Conservation (phyloP, 106 monocot genomes). For the Dactylorhiza incarnata region DNA sequence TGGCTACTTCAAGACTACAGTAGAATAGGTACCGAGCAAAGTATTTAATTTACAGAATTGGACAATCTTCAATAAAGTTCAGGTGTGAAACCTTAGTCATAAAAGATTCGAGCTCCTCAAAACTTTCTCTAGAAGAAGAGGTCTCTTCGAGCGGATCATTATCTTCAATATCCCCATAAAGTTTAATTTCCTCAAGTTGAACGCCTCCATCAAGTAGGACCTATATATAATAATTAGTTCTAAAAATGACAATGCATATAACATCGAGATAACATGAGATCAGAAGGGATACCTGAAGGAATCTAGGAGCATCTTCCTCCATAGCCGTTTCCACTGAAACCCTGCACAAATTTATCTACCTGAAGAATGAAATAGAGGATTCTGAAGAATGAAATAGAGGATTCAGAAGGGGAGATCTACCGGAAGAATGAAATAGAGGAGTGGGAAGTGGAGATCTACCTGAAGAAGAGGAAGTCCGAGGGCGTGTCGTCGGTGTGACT, state of each 20-base stretch:
- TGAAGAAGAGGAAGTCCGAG: too few species aligned
- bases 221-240: constrained; percentile 21
- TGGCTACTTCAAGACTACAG: too few species aligned
- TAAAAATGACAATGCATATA: neutral
- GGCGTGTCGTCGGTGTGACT: too few species aligned
- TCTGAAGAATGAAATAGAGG: too few species aligned
- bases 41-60: neutral
- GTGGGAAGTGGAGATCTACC: too few species aligned
- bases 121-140: constrained; percentile 35
- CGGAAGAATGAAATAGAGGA: too few species aligned
- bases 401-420: too few species aligned
- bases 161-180: constrained; percentile 61
- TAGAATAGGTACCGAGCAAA: neutral
- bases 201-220: constrained; percentile 79
- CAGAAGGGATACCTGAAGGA: constrained; percentile 49
- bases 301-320: constrained; percentile 97
- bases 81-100: constrained; percentile 50
- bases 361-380: too few species aligned
- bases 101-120: constrained; percentile 71
- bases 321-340: constrained; percentile 69
- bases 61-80: neutral
- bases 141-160: constrained; percentile 30
- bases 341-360: constrained; percentile 6
- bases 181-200: constrained; percentile 74
- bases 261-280: constrained; percentile 3